These are phyloP conservation scores for Exutisphaerella laricina DNA, from an alignment of 2,329 filamentous ascomycete species.

Conservation along the genomic window DNA sequence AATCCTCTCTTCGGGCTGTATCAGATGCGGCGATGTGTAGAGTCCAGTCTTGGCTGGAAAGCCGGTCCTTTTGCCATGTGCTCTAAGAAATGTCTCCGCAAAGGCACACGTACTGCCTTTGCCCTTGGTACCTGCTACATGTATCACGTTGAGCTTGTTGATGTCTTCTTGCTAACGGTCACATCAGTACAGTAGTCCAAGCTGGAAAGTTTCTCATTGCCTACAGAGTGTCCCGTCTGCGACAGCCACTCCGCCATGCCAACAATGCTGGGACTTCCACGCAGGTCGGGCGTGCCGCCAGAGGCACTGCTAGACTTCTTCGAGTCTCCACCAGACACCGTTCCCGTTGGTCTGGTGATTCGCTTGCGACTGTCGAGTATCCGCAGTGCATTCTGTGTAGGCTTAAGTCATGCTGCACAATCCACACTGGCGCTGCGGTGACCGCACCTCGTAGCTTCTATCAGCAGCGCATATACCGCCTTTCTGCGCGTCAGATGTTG, in stretches of 20 bases:
- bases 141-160: conserved; percentile 49
- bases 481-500: no score
- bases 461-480: no score
- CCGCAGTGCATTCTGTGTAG: neutral
- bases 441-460: no score
- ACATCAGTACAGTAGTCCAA: neutral
- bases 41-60: conserved; percentile 53
- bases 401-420: no score
- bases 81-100: conserved; percentile 63
- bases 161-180: conserved; percentile 17
- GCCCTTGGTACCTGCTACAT: conserved; percentile 88
- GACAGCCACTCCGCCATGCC: conserved; percentile 25
- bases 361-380: neutral
- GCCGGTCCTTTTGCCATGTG: conserved; percentile 45
- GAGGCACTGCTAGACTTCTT: no score
- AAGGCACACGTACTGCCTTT: conserved; percentile 86
- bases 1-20: conserved; percentile 76
- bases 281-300: conserved; percentile 12
- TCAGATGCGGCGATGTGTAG: conserved; percentile 79
- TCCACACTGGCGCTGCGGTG: no score
- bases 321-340: neutral
- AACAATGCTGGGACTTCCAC: conserved; percentile 21
- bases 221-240: conserved; percentile 22
- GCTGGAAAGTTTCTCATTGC: no score
- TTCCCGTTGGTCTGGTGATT: neutral